A percentile compares a stretch with the other conserved stretches of the same genome.
phyloP scores from a whole-genome alignment of 2,329 filamentous ascomycete species.

The Ceratocystiopsis sp. region DNA sequence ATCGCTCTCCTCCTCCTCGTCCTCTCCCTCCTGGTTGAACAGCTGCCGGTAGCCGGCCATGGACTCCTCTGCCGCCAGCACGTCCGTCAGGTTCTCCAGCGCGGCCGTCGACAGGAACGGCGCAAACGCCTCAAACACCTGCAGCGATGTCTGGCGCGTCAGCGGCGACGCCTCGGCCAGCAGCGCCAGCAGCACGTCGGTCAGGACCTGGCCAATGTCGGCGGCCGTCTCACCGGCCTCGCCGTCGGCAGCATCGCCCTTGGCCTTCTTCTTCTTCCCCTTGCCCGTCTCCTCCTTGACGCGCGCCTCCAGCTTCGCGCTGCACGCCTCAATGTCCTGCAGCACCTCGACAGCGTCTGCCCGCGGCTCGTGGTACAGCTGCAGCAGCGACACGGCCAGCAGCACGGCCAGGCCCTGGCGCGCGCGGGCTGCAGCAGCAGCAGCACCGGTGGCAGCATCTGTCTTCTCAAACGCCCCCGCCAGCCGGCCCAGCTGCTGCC shows the following conservation, averaged over 20 bases:
- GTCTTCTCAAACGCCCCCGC: slow-evolving; percentile 18
- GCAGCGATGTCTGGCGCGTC: slow-evolving; percentile 71
- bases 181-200: slow-evolving; percentile 84
- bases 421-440: slow-evolving; percentile 19
- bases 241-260: too few relatives aligned
- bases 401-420: slow-evolving; percentile 59
- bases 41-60: slow-evolving; percentile 70
- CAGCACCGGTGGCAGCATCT: slow-evolving; percentile 20
- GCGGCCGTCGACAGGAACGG: slow-evolving; percentile 56
- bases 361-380: slow-evolving; percentile 71
- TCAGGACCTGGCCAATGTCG: slow-evolving; percentile 51
- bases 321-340: slow-evolving; percentile 63
- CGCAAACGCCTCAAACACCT: slow-evolving; percentile 75
- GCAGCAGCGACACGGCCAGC: slow-evolving; percentile 68
- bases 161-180: slow-evolving; percentile 70
- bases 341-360: slow-evolving; percentile 70
- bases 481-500: slow-evolving; percentile 33
- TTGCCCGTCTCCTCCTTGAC: slow-evolving; percentile 17
- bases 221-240: too few relatives aligned
- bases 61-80: slow-evolving; percentile 65
- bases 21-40: slow-evolving; percentile 45
- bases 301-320: slow-evolving; percentile 40
- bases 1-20: slow-evolving; percentile 18
- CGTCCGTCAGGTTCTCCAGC: slow-evolving; percentile 46
- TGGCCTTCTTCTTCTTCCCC: slow-evolving; percentile 16